phyloP scores from a whole-genome alignment of 495 filamentous ascomycete genomes.

The Jackrogersella minutella region DNA sequence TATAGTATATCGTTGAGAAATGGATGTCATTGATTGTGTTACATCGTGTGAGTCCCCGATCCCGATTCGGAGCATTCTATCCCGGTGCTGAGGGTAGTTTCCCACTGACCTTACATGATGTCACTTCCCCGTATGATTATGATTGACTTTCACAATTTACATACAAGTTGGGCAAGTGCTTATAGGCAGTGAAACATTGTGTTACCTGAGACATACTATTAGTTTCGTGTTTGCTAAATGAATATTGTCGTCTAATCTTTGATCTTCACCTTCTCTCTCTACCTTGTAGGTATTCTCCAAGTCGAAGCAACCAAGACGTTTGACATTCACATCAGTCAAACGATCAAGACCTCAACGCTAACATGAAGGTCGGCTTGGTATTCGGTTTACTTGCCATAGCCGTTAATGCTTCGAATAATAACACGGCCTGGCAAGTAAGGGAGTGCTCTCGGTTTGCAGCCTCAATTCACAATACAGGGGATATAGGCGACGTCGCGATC shows the following conservation, averaged over 20 bases:
- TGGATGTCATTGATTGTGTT: neutral
- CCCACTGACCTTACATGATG: neutral
- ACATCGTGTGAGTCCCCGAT: neutral
- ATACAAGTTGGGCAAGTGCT: neutral
- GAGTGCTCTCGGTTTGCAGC: slow-evolving; percentile 28
- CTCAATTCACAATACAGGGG: slow-evolving; percentile 1
- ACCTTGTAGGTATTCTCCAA: too few relatives aligned
- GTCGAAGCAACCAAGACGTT: too few relatives aligned
- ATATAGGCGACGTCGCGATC: slow-evolving; percentile 12
- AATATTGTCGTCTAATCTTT: too few relatives aligned
- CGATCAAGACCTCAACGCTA: neutral
- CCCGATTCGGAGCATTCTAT: neutral
- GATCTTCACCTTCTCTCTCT: neutral
- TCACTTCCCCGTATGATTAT: neutral
- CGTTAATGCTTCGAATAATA: neutral
- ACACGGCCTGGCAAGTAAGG: slow-evolving; percentile 13
- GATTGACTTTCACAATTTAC: neutral
- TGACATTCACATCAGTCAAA: too few relatives aligned
- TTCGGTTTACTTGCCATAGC: neutral
- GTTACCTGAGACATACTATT: neutral
- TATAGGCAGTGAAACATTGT: neutral
- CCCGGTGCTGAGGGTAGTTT: neutral
- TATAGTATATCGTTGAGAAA: neutral
- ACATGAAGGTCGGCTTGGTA: slow-evolving; percentile 1
- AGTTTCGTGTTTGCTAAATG: too few relatives aligned